Evolutionary conservation across 192 early-diverging fungal genomes (phyloP).

Genomic region (Entophlyctis helioformis): DNA sequence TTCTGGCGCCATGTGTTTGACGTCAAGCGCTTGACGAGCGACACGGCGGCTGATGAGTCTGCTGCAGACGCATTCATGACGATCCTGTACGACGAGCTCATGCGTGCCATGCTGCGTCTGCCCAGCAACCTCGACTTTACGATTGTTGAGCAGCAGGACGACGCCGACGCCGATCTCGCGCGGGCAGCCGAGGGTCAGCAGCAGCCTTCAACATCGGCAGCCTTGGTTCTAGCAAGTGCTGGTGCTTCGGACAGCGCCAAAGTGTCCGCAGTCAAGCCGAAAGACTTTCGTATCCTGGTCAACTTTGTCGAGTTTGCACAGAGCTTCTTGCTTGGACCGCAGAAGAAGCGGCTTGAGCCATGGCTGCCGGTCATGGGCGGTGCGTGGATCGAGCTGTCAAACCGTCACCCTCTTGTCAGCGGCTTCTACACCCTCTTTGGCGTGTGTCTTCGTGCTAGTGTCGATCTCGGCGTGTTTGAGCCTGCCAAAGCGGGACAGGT

Average conservation of each 20-base stretch:
- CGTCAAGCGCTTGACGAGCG: slow-evolving; percentile 4
- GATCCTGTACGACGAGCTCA: slow-evolving; percentile 42
- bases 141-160: slow-evolving; percentile 17
- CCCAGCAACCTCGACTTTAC: slow-evolving; percentile 30
- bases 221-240: no score
- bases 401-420: slow-evolving; percentile 49
- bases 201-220: no score
- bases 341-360: slow-evolving; percentile 6
- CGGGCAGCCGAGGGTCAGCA: no score
- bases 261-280: slow-evolving; percentile 38
- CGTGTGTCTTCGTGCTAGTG: slow-evolving; percentile 4
- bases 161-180: slow-evolving; percentile 9
- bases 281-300: slow-evolving; percentile 57
- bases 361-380: slow-evolving; percentile 51
- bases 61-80: slow-evolving; percentile 13
- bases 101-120: slow-evolving; percentile 24
- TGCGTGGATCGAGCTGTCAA: slow-evolving; percentile 34
- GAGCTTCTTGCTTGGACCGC: slow-evolving; percentile 28
- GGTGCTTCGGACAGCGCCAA: slow-evolving; percentile 23
- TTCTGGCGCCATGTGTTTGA: slow-evolving; percentile 54
- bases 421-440: slow-evolving; percentile 63
- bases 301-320: slow-evolving; percentile 58
- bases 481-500: no score
- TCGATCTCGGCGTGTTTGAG: slow-evolving; percentile 3
- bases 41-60: slow-evolving; percentile 1